These are phyloP conservation scores for Wickerhamomyces hampshirensis DNA, from an alignment of 805 yeast species.

Conservation along the genomic window DNA sequence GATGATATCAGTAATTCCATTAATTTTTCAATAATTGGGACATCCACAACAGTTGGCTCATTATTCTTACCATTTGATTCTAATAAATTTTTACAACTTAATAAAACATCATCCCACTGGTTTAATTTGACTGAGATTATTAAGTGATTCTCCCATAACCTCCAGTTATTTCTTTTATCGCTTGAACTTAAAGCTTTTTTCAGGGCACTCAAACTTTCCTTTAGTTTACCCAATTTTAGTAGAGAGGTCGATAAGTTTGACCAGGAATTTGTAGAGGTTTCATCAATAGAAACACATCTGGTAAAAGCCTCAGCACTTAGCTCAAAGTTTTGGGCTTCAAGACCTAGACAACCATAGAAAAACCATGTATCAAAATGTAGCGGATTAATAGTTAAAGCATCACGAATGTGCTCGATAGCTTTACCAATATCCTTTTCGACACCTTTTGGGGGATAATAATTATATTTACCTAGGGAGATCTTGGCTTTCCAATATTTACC, in stretches of 20 bases:
- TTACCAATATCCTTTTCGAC: conserved; percentile 42
- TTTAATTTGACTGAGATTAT: conserved; percentile 73
- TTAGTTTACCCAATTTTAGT: conserved; percentile 54
- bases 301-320: conserved; percentile 90
- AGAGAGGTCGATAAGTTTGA: conserved; percentile 83
- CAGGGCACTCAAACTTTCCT: conserved; percentile 82
- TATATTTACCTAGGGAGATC: conserved; percentile 70
- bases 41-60: conserved; percentile 66
- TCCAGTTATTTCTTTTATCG: conserved; percentile 70
- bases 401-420: conserved; percentile 66
- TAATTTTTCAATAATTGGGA: conserved; percentile 69
- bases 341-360: conserved; percentile 85
- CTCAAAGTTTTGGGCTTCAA: conserved; percentile 65
- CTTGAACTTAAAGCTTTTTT: conserved; percentile 74
- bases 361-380: conserved; percentile 81
- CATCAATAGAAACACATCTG: conserved; percentile 83
- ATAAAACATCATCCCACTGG: conserved; percentile 86
- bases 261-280: conserved; percentile 80
- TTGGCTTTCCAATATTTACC: conserved; percentile 85
- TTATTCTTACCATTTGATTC: conserved; percentile 48
- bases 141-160: conserved; percentile 84
- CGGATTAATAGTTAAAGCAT: conserved; percentile 70
- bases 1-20: conserved; percentile 56
- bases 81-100: conserved; percentile 65
- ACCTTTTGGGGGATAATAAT: conserved; percentile 65